A percentile compares a stretch with the other conserved stretches of the same genome.
Conservation (phyloP, 1,284 basidiomycete species). For the Ustilago loliicola region DNA sequence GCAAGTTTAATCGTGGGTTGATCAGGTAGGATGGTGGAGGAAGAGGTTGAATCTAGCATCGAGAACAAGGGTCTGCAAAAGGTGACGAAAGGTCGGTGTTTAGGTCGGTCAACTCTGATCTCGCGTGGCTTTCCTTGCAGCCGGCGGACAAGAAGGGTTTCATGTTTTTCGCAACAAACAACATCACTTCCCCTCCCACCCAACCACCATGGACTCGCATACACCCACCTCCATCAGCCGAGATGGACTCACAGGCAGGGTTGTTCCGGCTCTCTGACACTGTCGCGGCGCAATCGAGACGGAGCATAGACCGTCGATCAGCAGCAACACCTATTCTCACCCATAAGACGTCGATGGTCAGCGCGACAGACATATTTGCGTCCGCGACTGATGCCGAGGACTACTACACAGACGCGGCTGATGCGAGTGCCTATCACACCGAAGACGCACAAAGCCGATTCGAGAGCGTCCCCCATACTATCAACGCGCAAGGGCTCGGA, state of each 20-base stretch:
- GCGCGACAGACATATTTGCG: conserved; percentile 40
- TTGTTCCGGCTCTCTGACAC: conserved; percentile 14
- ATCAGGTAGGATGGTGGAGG: neutral
- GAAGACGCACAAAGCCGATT: conserved; percentile 19
- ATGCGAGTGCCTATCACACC: conserved; percentile 19
- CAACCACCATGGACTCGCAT: too few relatives aligned
- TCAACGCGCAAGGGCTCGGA: conserved; percentile 13
- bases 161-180: too few relatives aligned
- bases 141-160: neutral
- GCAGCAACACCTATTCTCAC: conserved; percentile 28
- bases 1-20: neutral
- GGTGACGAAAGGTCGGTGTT: conserved; percentile 3
- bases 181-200: too few relatives aligned
- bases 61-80: neutral
- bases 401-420: conserved; percentile 42
- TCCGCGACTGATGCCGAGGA: conserved; percentile 39
- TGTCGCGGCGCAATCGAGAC: conserved; percentile 1
- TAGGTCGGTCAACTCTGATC: conserved; percentile 3
- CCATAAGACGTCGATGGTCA: conserved; percentile 39
- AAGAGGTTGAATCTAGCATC: neutral
- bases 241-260: conserved; percentile 15
- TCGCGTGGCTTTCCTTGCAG: conserved; percentile 6
- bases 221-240: conserved; percentile 3
- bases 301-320: conserved; percentile 14
- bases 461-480: conserved; percentile 17